Base-by-base conservation (phyloP, 495 filamentous ascomycete genomes). In the Aspergillus panamensis region DNA sequence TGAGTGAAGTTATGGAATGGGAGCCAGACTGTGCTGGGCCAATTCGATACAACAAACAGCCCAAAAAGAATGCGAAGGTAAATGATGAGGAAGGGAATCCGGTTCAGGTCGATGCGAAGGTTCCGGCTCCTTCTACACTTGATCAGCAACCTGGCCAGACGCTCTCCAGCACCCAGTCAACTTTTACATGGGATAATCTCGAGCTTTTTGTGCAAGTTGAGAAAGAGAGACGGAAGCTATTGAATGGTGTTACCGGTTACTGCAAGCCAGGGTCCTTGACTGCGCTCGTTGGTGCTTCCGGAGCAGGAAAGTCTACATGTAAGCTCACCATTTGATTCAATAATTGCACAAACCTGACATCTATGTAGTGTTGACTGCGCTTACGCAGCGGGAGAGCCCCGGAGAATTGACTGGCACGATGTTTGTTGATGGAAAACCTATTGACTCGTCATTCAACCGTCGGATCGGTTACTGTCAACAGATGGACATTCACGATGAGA, bases 261-360 rank as follows among this genome's bases (percentile, higher is more conserved):
- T 88, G 90, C 61, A 85, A 86, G 59, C 90, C 90, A 6, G 90
- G 90, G 1, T 75, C 86, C 57, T 72, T 95, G 13, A 95, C 90
- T 14, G 90, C 90, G 6, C 74, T 93, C 6, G 90, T 93, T 80
- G 90, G 90, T n/a, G 87, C 87, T 12, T 90, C 87, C 14, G 90
- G 90, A 14, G 90, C 90, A 14, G 90, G 90, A 33, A 93, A 93
- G 67, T 92, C 90, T 0, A 93, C 90, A 0, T 94, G 96, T 73
- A 62, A 61, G 70, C 48, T 19, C 10, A 17, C 16, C 17, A 20
- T 19, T 20, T 45, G 16, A 45, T 45, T 12, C 19, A 21, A 17
- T 20, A 6, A 9, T 12, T 16, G 16, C 6, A 19, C 51, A 56
- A 48, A 53, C 29, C 54, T 48, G 14, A 49, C 8, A 31, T 0